These are phyloP conservation scores for Olyra latifolia DNA, from an alignment of 176 grass and related monocot species.

Conservation along the genomic window DNA sequence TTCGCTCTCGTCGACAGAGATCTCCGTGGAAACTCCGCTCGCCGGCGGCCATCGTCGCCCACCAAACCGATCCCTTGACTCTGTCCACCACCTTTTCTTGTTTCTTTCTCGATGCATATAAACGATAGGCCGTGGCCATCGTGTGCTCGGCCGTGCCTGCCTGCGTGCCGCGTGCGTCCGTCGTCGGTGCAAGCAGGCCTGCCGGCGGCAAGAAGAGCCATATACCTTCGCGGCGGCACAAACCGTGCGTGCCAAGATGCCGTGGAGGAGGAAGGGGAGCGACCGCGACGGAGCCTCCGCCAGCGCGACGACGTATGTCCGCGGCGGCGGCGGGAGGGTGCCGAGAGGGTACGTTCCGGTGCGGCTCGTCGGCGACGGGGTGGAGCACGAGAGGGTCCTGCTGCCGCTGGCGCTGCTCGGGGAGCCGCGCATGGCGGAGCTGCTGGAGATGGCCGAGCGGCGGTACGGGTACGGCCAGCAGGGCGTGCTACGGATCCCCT, in stretches of 20 bases:
- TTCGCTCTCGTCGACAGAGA: background rate
- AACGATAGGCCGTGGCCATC: background rate
- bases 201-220: too few relatives aligned
- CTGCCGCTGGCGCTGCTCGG: conserved; percentile 27
- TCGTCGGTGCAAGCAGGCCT: background rate
- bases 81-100: background rate
- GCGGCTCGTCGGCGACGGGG: conserved; percentile 10
- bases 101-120: background rate
- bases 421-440: conserved; percentile 28
- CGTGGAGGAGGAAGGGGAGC: conserved; percentile 26
- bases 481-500: conserved; percentile 40
- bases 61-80: background rate
- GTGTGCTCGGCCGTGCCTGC: background rate
- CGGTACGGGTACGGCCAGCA: conserved; percentile 40
- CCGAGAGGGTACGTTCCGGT: conserved; percentile 35
- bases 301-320: background rate
- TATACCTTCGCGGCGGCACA: too few relatives aligned
- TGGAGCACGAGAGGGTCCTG: conserved; percentile 13
- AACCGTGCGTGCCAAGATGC: background rate
- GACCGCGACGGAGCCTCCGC: background rate
- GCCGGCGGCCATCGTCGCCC: background rate
- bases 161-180: too few relatives aligned
- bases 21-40: background rate
- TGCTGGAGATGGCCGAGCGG: conserved; percentile 31
- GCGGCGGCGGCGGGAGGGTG: background rate